Evolutionary conservation across 2,329 filamentous ascomycete genomes (phyloP).

Genomic region (Dothideomycetes sp.): DNA sequence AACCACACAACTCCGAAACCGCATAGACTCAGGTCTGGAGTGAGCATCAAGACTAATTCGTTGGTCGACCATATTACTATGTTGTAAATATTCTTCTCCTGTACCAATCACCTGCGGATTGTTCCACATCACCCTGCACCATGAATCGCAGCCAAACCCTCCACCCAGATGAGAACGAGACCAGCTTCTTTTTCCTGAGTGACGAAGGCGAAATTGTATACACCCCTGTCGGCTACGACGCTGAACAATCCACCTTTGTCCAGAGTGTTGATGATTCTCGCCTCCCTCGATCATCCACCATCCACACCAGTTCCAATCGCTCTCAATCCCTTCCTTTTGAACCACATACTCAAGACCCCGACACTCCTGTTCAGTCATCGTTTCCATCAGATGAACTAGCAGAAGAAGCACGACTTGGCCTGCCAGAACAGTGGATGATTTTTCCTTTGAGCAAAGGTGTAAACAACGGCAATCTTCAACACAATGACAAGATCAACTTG

Average conservation of each 20-base stretch:
- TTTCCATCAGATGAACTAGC: constrained; percentile 1
- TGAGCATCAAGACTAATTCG: too few species aligned
- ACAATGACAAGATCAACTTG: neutral
- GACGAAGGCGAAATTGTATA: constrained; percentile 1
- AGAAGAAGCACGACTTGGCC: constrained; percentile 1
- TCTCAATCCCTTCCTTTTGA: neutral
- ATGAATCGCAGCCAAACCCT: constrained; percentile 5
- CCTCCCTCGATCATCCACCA: neutral
- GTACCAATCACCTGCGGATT: too few species aligned
- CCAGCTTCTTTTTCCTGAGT: constrained; percentile 8
- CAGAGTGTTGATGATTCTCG: neutral
- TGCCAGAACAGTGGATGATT: constrained; percentile 2
- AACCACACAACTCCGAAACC: too few species aligned
- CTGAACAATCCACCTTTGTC: neutral
- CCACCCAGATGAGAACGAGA: constrained; percentile 2
- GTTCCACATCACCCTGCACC: too few species aligned
- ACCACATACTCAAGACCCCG: neutral
- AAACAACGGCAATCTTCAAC: neutral
- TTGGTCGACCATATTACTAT: too few species aligned
- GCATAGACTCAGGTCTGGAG: too few species aligned
- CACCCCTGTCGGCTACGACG: neutral
- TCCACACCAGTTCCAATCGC: constrained; percentile 6
- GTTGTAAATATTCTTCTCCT: too few species aligned
- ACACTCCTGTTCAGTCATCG: too few species aligned
- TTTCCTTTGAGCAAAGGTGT: constrained; percentile 1